Evolutionary conservation across 768 basidiomycete genomes (phyloP).

Genomic region (Kwoniella shandongensis): DNA sequence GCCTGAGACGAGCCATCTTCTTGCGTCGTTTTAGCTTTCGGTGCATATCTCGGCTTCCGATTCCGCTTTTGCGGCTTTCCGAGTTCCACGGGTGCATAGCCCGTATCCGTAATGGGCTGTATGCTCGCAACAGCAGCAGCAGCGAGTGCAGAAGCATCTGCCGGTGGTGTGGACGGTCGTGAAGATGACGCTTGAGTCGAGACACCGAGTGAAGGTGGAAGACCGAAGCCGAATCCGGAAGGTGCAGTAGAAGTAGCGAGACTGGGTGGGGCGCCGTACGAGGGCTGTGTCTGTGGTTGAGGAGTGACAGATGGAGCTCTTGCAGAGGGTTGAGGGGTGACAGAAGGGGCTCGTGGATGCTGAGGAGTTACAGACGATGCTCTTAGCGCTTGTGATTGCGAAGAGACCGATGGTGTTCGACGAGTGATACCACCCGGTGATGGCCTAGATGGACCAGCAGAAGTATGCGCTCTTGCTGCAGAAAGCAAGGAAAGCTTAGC

Average conservation of each 20-base stretch:
- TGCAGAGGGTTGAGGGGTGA: neutral
- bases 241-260: too few relatives aligned
- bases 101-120: neutral
- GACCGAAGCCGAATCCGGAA: neutral
- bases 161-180: conserved; percentile 7
- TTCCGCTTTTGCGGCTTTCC: too few relatives aligned
- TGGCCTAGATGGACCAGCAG: conserved; percentile 6
- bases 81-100: neutral
- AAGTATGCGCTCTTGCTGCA: conserved; percentile 14
- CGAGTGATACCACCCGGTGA: conserved; percentile 18
- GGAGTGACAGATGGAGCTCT: conserved; percentile 1
- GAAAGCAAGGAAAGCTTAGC: conserved; percentile 10
- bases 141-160: conserved; percentile 10
- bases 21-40: neutral
- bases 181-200: conserved; percentile 2
- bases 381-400: conserved; percentile 9
- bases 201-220: conserved; percentile 1
- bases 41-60: neutral
- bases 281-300: neutral
- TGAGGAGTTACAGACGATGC: conserved; percentile 18
- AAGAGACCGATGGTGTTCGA: conserved; percentile 16
- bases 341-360: conserved; percentile 9
- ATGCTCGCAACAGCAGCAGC: conserved; percentile 14
- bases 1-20: neutral
- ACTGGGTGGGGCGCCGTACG: neutral